Conservation (phyloP, 2,329 filamentous ascomycete genomes). For the Fusarium proliferatum region DNA sequence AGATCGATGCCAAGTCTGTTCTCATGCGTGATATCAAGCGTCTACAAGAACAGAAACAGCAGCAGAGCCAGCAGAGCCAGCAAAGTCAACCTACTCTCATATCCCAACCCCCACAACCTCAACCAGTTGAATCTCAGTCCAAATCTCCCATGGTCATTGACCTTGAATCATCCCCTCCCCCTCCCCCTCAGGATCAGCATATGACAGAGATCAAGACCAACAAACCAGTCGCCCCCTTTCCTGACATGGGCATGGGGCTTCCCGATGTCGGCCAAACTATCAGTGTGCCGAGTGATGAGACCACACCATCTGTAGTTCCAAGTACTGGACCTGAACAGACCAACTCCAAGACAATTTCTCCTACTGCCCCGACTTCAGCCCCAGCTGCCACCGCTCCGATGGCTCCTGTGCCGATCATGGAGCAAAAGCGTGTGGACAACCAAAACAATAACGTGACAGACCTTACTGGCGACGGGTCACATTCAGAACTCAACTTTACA, state of each 20-base stretch:
- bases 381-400: slow-evolving; percentile 28
- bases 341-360: slow-evolving; percentile 45
- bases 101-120: slow-evolving; percentile 41
- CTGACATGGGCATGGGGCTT: slow-evolving; percentile 66
- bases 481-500: slow-evolving; percentile 63
- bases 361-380: slow-evolving; percentile 14
- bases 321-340: slow-evolving; percentile 15
- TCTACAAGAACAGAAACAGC: slow-evolving; percentile 47
- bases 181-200: slow-evolving; percentile 46
- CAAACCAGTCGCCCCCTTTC: slow-evolving; percentile 64
- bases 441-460: slow-evolving; percentile 36
- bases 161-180: slow-evolving; percentile 49
- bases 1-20: slow-evolving; percentile 64
- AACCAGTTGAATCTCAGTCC: slow-evolving; percentile 50
- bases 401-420: slow-evolving; percentile 46
- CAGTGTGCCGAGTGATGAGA: slow-evolving; percentile 39
- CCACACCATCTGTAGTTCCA: slow-evolving; percentile 17
- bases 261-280: slow-evolving; percentile 42
- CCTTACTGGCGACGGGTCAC: slow-evolving; percentile 26
- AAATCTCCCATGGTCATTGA: slow-evolving; percentile 53
- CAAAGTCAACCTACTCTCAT: slow-evolving; percentile 23
- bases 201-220: slow-evolving; percentile 49
- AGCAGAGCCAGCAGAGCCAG: slow-evolving; percentile 30
- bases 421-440: slow-evolving; percentile 39
- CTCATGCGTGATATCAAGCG: slow-evolving; percentile 64